Base-by-base conservation (phyloP, 306 rosid genomes). In the Astragalus membranaceus region DNA sequence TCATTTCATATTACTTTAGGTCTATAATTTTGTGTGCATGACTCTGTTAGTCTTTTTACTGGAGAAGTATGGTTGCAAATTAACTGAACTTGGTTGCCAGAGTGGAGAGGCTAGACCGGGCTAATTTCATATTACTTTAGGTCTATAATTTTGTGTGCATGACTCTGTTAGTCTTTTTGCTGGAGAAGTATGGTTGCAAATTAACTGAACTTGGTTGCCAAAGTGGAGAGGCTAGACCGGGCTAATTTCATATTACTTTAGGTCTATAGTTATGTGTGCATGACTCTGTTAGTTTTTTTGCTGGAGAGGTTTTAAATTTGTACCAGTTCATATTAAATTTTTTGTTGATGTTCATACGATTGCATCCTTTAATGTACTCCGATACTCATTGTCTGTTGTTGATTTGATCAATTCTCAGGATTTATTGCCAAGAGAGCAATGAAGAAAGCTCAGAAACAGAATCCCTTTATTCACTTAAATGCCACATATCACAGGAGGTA, bases 361-460 rank as follows among this genome's bases (percentile, higher is more conserved):
- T 75, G 51, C 44, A 30, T 11, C 42, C 62, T 32, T 36, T 60
- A 36, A 72, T 48, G 37, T 75, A 2, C 2, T 20, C 23, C 23
- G 23, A 33, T 33, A 32, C 82, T 58, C 57, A 79, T 78, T 33
- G 69, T 12, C 60, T 70, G 69, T 39, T 72, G 20, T 39, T 71
- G 70, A 47, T 70, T 80, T 72, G 54, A 47, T 83, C 69, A 82
- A 51, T 41, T 83, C 29, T 50, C 76, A 95, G 99, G 94, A 80
- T 85, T 62, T 89, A 89, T 82, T 95, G 99, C 77, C 78, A 83
- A 81, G 99, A 95, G 85, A 91, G 97, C 84, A 89, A 84, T 64
- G 99, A 95, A 86, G 99, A 95, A 79, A 95, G 96, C 88, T 84
- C 96, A 37, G 99, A 95, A 89, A 56, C 91, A 75, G 99, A 95